Evolutionary conservation across 78 protist genomes (phyloP).

Genomic region (slime mould (Dictyostelium discoideum)): DNA sequence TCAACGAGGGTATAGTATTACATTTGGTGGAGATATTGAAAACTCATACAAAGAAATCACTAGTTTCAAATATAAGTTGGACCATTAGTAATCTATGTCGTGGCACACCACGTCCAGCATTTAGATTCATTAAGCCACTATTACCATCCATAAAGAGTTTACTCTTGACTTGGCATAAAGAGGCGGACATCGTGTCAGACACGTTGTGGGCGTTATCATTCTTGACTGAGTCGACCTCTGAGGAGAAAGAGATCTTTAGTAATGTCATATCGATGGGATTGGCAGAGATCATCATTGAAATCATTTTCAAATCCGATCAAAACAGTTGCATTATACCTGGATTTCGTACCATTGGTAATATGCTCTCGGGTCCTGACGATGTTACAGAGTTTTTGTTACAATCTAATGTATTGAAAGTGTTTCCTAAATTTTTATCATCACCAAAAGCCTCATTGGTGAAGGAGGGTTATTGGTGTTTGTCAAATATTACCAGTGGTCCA

Average conservation of each 20-base stretch:
- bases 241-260: background rate
- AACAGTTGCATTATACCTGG: background rate
- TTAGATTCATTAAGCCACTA: background rate
- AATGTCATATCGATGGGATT: background rate
- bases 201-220: background rate
- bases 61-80: conserved; percentile 7
- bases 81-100: background rate
- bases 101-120: conserved; percentile 3
- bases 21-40: background rate
- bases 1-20: background rate
- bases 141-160: background rate
- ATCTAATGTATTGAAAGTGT: background rate
- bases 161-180: background rate
- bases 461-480: background rate
- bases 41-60: background rate
- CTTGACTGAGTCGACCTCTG: background rate
- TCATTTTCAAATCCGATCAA: background rate
- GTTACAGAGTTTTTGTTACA: background rate
- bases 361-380: background rate
- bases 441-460: background rate
- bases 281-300: background rate
- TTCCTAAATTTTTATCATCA: background rate
- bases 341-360: background rate
- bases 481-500: background rate
- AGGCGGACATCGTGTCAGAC: background rate